These are phyloP conservation scores for Cryptococcus maquisensis DNA, from an alignment of 1,284 basidiomycete genomes.

Conservation along the genomic window DNA sequence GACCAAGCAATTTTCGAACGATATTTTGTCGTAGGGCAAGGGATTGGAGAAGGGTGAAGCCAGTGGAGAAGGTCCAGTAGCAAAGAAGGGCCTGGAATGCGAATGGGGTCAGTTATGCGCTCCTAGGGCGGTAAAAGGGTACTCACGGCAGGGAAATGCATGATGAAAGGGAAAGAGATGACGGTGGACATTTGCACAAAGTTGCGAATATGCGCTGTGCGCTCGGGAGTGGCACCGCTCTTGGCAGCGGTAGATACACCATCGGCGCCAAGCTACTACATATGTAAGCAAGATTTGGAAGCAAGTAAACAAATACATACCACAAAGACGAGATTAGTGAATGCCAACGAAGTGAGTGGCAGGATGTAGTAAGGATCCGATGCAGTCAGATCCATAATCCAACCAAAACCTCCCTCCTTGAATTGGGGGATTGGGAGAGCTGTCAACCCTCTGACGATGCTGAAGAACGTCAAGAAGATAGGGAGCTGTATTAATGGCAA, in stretches of 20 bases:
- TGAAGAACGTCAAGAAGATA: conserved; percentile 79
- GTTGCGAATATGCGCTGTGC: conserved; percentile 69
- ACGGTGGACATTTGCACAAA: conserved; percentile 62
- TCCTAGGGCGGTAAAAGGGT: background rate
- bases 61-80: conserved; percentile 56
- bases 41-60: conserved; percentile 54
- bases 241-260: conserved; percentile 50
- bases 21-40: conserved; percentile 38
- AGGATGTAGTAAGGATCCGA: conserved; percentile 75
- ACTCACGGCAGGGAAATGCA: conserved; percentile 51
- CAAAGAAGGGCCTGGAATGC: conserved; percentile 51
- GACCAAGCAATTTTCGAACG: conserved; percentile 39
- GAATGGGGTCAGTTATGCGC: background rate
- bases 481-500: conserved; percentile 70
- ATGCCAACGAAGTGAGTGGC: conserved; percentile 61
- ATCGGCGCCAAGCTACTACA: conserved; percentile 54
- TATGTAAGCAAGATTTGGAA: conserved; percentile 39
- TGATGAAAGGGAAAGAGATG: conserved; percentile 60
- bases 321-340: conserved; percentile 68
- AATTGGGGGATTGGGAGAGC: conserved; percentile 67
- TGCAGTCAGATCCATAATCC: conserved; percentile 72
- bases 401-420: conserved; percentile 68
- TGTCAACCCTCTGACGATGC: conserved; percentile 71
- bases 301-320: conserved; percentile 54
- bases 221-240: conserved; percentile 11